Percentiles rank a stretch among this genome's conserved stretches.
phyloP scores from a whole-genome alignment of 495 filamentous ascomycete genomes.

The Xylaria cubensis region DNA sequence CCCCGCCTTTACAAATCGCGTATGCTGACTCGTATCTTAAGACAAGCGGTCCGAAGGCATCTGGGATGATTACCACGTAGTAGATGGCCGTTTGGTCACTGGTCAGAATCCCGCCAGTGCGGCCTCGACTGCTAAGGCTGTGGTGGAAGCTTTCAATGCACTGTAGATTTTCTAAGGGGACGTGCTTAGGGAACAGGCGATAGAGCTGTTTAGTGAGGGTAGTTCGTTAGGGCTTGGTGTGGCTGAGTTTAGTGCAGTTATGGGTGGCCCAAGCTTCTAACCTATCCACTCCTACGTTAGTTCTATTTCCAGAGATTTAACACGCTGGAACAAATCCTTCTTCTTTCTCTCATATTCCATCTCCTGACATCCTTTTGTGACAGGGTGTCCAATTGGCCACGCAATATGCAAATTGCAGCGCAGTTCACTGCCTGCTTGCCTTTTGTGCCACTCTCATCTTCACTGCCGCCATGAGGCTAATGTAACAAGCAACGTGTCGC shows the following conservation, averaged over 20 bases:
- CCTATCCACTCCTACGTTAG: background rate
- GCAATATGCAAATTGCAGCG: conserved; percentile 40
- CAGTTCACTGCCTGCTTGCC: conserved; percentile 32
- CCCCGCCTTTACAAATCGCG: background rate
- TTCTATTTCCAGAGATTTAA: conserved; percentile 6
- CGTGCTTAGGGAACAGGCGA: too few species aligned
- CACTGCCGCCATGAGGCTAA: conserved; percentile 35
- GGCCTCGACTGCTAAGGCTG: conserved; percentile 49
- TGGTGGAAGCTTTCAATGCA: conserved; percentile 51
- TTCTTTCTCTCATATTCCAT: conserved; percentile 28
- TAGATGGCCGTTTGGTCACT: conserved; percentile 44
- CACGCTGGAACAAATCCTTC: conserved; percentile 2
- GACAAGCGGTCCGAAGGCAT: conserved; percentile 48
- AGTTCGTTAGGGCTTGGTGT: conserved; percentile 1
- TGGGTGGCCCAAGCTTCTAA: conserved; percentile 22
- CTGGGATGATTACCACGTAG: conserved; percentile 56
- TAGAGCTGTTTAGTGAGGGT: too few species aligned
- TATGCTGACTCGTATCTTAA: conserved; percentile 26
- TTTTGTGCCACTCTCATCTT: conserved; percentile 33
- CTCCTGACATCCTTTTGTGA: conserved; percentile 13
- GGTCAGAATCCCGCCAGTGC: conserved; percentile 45
- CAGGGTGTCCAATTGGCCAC: conserved; percentile 36
- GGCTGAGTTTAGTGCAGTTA: background rate
- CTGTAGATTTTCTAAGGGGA: conserved; percentile 32
- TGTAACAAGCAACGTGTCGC: conserved; percentile 24